Percentiles rank a stretch among this genome's conserved stretches.
Evolutionary conservation across 768 basidiomycete species (phyloP).

Genomic region (Hygrocybe punicea): DNA sequence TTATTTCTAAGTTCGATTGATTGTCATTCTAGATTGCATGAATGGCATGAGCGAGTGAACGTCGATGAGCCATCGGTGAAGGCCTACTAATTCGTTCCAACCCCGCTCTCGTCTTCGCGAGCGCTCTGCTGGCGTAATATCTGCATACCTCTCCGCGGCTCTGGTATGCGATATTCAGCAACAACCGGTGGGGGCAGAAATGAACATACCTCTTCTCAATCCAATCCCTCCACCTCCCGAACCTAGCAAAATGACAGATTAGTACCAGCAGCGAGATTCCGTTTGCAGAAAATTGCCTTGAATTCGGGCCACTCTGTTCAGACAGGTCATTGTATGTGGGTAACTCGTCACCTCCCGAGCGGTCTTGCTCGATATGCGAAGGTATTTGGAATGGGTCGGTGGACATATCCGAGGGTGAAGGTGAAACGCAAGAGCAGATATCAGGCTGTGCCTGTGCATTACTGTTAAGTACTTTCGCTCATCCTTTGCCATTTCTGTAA

Average conservation of each 20-base stretch:
- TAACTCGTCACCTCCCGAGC: constrained; percentile 48
- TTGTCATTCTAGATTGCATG: neutral
- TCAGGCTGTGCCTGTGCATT: neutral
- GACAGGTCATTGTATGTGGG: constrained; percentile 83
- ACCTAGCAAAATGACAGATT: constrained; percentile 43
- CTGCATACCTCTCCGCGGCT: constrained; percentile 78
- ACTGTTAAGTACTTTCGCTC: no score
- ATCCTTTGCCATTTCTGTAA: no score
- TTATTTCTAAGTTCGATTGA: neutral
- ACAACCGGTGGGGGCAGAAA: constrained; percentile 3
- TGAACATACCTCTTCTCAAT: constrained; percentile 76
- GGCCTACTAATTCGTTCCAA: constrained; percentile 50
- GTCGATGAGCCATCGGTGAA: neutral
- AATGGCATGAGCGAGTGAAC: neutral
- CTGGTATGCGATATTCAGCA: constrained; percentile 35
- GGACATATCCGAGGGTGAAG: constrained; percentile 15
- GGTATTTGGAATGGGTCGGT: constrained; percentile 14
- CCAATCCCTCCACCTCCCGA: constrained; percentile 84
- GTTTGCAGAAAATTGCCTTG: constrained; percentile 50
- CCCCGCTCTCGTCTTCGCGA: constrained; percentile 59
- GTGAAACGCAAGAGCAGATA: neutral
- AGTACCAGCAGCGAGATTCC: neutral
- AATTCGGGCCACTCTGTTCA: constrained; percentile 74
- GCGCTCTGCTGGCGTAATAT: constrained; percentile 57
- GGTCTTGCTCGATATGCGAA: constrained; percentile 45